Evolutionary conservation across 2,329 filamentous ascomycete genomes (phyloP).

Genomic region (Aspergillus oerlinghausenensis): DNA sequence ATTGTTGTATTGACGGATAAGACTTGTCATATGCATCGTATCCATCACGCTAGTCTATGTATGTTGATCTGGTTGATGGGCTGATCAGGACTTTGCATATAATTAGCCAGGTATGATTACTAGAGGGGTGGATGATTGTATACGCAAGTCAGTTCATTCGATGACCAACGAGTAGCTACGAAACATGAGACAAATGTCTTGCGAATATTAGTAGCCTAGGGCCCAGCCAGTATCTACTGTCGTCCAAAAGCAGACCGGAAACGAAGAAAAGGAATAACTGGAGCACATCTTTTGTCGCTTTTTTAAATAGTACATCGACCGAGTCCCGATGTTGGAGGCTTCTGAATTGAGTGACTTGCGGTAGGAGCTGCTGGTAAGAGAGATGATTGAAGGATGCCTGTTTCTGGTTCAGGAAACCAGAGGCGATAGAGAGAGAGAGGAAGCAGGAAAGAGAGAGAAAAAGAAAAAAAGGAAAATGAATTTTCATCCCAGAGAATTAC

Average conservation of each 20-base stretch:
- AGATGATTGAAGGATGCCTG: neutral
- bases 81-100: too few species aligned
- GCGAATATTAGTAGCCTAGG: neutral
- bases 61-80: neutral
- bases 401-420: neutral
- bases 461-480: slow-evolving; percentile 3
- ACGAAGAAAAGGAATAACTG: slow-evolving; percentile 1
- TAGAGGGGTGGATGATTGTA: neutral
- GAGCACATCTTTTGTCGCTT: neutral
- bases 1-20: neutral
- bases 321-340: neutral
- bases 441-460: slow-evolving; percentile 1
- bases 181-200: neutral
- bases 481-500: slow-evolving; percentile 1
- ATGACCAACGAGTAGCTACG: neutral
- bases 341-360: neutral
- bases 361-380: neutral
- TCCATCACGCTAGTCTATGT: neutral
- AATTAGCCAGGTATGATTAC: neutral
- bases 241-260: neutral
- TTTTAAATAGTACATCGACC: neutral
- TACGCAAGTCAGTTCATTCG: too few species aligned
- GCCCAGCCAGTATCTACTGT: neutral
- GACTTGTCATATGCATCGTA: neutral
- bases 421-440: neutral